Evolutionary conservation across 2,329 filamentous ascomycete genomes (phyloP).

Genomic region (Calcarisporium arbuscula): DNA sequence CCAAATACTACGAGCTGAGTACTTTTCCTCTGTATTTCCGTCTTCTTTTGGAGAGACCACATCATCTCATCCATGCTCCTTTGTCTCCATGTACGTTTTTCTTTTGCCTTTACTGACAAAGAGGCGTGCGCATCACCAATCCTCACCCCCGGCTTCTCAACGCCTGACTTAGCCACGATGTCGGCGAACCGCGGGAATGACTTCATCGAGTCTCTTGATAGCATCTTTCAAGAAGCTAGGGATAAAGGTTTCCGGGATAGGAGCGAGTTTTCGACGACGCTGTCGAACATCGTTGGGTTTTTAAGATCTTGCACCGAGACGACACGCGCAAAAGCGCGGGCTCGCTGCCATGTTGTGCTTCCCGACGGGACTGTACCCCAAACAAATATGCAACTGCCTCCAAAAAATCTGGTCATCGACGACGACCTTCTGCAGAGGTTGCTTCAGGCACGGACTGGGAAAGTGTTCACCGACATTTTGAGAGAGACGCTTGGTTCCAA

Average conservation of each 20-base stretch:
- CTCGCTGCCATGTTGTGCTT: constrained; percentile 11
- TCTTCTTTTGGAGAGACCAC: too few relatives aligned
- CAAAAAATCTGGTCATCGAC: constrained; percentile 6
- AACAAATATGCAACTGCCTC: constrained; percentile 9
- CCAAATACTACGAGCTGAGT: too few relatives aligned
- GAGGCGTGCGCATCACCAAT: too few relatives aligned
- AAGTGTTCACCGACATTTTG: constrained; percentile 12
- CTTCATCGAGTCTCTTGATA: constrained; percentile 11
- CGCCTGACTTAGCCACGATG: too few relatives aligned
- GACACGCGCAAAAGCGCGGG: constrained; percentile 10
- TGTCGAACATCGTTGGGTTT: constrained; percentile 9
- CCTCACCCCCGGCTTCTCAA: too few relatives aligned
- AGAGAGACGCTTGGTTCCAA: constrained; percentile 6
- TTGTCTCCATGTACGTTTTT: too few relatives aligned
- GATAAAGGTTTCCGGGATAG: constrained; percentile 1
- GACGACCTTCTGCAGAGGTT: constrained; percentile 7
- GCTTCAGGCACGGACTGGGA: not conserved
- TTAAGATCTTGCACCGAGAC: constrained; percentile 8
- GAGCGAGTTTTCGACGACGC: constrained; percentile 12
- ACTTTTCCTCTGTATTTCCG: too few relatives aligned
- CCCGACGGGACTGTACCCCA: constrained; percentile 13
- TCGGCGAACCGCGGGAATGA: too few relatives aligned
- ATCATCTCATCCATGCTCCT: too few relatives aligned
- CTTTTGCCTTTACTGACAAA: too few relatives aligned
- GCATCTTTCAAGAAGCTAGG: constrained; percentile 15